A percentile compares a stretch with the other conserved stretches of the same genome.
phyloP scores from a whole-genome alignment of 164 flowering plant genomes.

The Aristolochia contorta region DNA sequence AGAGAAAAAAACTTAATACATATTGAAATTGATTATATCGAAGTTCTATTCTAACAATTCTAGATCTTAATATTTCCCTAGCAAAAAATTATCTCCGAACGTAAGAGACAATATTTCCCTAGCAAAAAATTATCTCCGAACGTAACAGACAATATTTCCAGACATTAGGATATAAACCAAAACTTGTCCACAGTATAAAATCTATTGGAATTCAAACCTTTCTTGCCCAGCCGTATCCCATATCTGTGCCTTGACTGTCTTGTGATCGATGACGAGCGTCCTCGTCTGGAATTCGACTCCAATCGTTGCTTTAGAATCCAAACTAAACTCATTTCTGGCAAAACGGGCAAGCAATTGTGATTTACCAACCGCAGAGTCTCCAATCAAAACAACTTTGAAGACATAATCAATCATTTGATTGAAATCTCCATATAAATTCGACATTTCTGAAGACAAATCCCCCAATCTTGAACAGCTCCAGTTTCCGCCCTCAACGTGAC shows the following conservation, averaged over 20 bases:
- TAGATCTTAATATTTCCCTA: too few species aligned
- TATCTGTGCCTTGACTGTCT: conserved; percentile 66
- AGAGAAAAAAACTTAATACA: too few species aligned
- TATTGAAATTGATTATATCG: too few species aligned
- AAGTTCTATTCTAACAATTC: too few species aligned
- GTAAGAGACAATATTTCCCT: too few species aligned
- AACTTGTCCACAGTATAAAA: too few species aligned
- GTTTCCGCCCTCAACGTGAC: neutral
- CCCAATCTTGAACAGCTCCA: neutral
- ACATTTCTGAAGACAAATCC: conserved; percentile 25
- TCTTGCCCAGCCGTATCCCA: conserved; percentile 77
- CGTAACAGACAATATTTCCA: too few species aligned
- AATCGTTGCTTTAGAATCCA: conserved; percentile 65
- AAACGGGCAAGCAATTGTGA: conserved; percentile 61
- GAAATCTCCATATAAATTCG: conserved; percentile 53
- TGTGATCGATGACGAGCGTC: conserved; percentile 46
- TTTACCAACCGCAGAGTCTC: conserved; percentile 66
- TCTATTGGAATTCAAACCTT: conserved; percentile 21
- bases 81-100: too few species aligned
- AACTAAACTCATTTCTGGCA: conserved; percentile 50
- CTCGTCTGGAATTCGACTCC: conserved; percentile 70
- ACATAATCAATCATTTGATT: conserved; percentile 61
- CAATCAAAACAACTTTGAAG: conserved; percentile 61
- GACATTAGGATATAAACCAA: too few species aligned
- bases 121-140: too few species aligned